A percentile compares a stretch with the other conserved stretches of the same genome.
Evolutionary conservation across 345 rosid genomes (phyloP).

Genomic region (Murraya paniculata): DNA sequence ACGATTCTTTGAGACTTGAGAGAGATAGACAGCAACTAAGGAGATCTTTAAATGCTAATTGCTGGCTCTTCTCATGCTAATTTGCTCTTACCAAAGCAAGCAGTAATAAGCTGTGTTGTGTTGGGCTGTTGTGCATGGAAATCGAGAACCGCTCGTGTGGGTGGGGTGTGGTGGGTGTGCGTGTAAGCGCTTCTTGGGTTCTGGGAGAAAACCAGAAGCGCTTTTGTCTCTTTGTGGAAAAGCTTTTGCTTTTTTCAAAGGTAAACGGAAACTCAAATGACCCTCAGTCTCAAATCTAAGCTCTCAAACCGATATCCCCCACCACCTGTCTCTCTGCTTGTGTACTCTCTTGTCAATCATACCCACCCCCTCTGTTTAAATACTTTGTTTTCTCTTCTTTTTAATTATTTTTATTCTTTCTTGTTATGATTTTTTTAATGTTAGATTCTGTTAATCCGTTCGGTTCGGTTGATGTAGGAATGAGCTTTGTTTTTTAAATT

Average conservation of each 20-base stretch:
- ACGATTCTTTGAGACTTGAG: slow-evolving; percentile 13
- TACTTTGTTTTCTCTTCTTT: background rate
- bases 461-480: background rate
- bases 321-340: background rate
- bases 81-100: background rate
- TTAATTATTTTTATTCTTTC: background rate
- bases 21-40: too few relatives aligned
- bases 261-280: slow-evolving; percentile 15
- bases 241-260: slow-evolving; percentile 32
- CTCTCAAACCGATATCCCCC: slow-evolving; percentile 2
- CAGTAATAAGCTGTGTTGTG: background rate
- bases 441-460: background rate
- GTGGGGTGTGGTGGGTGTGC: slow-evolving; percentile 25
- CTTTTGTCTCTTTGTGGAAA: slow-evolving; percentile 37
- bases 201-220: slow-evolving; percentile 41
- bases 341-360: background rate
- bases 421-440: background rate
- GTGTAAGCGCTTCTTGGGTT: slow-evolving; percentile 30
- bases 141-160: slow-evolving; percentile 68
- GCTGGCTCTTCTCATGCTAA: background rate
- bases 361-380: background rate
- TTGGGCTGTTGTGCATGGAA: slow-evolving; percentile 24
- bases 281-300: background rate
- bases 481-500: background rate
- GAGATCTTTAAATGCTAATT: background rate